Evolutionary conservation across 306 rosid species (phyloP), one percentile per base, ranked within the genome.

Genomic region (Erythrophleum fordii): DNA sequence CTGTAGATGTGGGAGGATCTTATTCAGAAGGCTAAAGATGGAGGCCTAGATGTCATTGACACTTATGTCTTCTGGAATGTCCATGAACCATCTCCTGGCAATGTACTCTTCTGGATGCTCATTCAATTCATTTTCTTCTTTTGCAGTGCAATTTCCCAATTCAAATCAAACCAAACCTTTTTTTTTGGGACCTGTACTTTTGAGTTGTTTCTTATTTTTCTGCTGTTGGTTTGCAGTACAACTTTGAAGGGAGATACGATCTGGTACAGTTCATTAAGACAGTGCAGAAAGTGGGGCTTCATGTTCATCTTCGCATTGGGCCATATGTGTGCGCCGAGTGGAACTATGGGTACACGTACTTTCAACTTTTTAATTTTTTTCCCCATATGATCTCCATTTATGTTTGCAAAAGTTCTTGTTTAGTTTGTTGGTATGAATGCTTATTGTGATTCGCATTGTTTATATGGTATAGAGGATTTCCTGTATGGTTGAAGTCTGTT

Each of bases 311-410:
- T 73, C 94, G 99, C 81, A 95, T 95, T 85, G 99, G 99, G 56
- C 99, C 99, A 56, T 95, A 93, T 85, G 88, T 95, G 28, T 95
- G 97, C 58, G 99, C 97, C 44, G 99, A 95, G 86, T 95, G 99
- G 99, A 95, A 95, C 69, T 93, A 93, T 73, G 99, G 99, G 99
- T 95, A 91, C 83, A 17, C 39, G 0, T 46, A 42, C n/a, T 73
- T 72, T 17, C 77, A 70, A 48, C 25, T 34, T 64, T 41, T 14
- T n/a, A 37, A 12, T 35, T 3, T 9, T 31, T 10, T 46, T 11
- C 22, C 78, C 3, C 37, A 46, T 60, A 25, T 46, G 1, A n/a
- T 18, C 28, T 44, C 46, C 62, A n/a, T 48, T 22, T 78, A 53
- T 71, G 37, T 73, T 48, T 22, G 25, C 18, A 13, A 23, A 31